These are phyloP conservation scores for Phytophthora quininea DNA, from an alignment of 352 stramenopile genomes.

Conservation along the genomic window DNA sequence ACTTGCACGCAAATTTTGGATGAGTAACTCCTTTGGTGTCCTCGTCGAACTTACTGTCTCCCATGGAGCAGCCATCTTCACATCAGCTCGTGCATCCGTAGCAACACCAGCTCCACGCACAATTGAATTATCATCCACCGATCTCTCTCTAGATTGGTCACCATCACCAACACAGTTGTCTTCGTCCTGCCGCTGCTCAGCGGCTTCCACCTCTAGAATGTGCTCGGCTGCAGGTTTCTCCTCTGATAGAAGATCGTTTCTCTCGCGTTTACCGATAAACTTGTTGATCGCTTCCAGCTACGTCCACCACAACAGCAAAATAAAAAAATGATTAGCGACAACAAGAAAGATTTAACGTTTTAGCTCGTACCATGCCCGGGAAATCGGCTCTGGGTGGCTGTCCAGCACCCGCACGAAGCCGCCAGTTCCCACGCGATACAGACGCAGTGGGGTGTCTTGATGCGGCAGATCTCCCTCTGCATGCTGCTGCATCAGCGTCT, in stretches of 20 bases:
- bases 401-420: slow-evolving; percentile 73
- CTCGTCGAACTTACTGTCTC: slow-evolving; percentile 16
- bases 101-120: neutral
- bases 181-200: too few relatives aligned
- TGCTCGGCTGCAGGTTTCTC: slow-evolving; percentile 1
- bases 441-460: slow-evolving; percentile 33
- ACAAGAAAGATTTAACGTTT: too few relatives aligned
- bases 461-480: slow-evolving; percentile 22
- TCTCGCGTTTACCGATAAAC: slow-evolving; percentile 26
- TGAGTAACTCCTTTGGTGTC: slow-evolving; percentile 33
- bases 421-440: slow-evolving; percentile 47
- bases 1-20: slow-evolving; percentile 27
- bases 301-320: neutral
- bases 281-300: slow-evolving; percentile 51
- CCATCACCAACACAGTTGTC: too few relatives aligned
- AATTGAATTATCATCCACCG: neutral
- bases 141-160: too few relatives aligned
- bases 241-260: slow-evolving; percentile 18
- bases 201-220: too few relatives aligned
- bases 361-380: slow-evolving; percentile 53
- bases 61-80: slow-evolving; percentile 10
- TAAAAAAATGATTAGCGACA: slow-evolving; percentile 22
- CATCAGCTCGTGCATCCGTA: neutral
- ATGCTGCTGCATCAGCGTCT: slow-evolving; percentile 39
- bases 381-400: slow-evolving; percentile 55